Evolutionary conservation across 306 rosid species (phyloP).

Genomic region (Vachellia collinsii): DNA sequence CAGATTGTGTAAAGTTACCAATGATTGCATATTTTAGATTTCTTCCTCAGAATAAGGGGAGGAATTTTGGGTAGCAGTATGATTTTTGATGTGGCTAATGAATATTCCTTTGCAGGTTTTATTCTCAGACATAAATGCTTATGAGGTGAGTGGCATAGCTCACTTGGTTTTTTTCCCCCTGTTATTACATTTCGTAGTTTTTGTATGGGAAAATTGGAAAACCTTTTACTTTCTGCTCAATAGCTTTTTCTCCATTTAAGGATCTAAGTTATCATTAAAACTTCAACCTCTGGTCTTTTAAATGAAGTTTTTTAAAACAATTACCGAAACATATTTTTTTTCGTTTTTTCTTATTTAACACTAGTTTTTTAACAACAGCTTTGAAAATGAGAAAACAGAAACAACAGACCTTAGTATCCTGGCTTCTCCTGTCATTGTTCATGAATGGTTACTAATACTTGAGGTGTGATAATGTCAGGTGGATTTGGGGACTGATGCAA

Average conservation of each 20-base stretch:
- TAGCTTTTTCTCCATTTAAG: too few relatives aligned
- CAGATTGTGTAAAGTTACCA: neutral
- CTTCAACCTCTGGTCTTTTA: too few relatives aligned
- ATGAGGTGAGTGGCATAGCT: conserved; percentile 61
- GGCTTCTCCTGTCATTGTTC: neutral
- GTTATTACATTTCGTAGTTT: too few relatives aligned
- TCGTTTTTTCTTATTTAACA: too few relatives aligned
- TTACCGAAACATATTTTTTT: too few relatives aligned
- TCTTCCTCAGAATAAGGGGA: neutral
- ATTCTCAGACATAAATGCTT: conserved; percentile 85
- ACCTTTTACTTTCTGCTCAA: too few relatives aligned
- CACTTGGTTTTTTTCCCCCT: neutral
- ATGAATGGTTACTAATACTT: conserved; percentile 1
- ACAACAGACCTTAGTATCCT: neutral
- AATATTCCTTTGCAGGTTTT: conserved; percentile 69
- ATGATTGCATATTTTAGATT: neutral
- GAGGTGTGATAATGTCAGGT: conserved; percentile 59
- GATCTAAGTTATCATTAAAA: too few relatives aligned
- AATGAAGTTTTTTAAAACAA: too few relatives aligned
- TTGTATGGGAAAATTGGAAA: too few relatives aligned
- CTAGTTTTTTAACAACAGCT: too few relatives aligned
- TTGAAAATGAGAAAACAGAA: too few relatives aligned
- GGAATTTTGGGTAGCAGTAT: neutral
- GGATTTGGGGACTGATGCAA: conserved; percentile 81
- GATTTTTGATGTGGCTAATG: neutral